Base-by-base conservation (phyloP, 2,329 filamentous ascomycete genomes). In the Xylaria sp. region DNA sequence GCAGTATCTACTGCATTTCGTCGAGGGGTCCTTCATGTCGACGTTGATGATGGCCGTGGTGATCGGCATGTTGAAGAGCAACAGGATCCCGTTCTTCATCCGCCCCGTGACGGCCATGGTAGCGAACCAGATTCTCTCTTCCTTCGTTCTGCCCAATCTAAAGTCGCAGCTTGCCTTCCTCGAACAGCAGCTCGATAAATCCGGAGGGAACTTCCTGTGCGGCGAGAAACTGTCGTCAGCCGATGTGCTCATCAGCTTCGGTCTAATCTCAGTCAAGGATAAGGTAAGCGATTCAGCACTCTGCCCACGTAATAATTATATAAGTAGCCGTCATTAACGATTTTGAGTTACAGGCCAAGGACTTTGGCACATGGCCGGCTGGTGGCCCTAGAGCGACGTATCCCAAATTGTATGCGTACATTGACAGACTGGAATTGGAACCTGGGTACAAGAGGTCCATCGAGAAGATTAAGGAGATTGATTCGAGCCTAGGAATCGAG, bases 1-100 rank as follows among this genome's bases (percentile, higher is more conserved):
- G 77, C 83, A 85, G 76, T 92, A 93, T 77, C 89, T 88, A 72
- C 88, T 97, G 85, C 92, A 97, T 78, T 98, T 94, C 79, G 85
- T 88, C 4, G 95, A 98, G 81, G 95, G 94, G 11, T 93, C 88
- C 69, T 81, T 98, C 69, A 96, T 77, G 76, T 64, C 74, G 24
- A 69, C 72, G 54, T 60, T 78, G 42, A 62, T 67, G 55, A 67
- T 68, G 17, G 60, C 61, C 9, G 64, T 77, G 71, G 67, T 78
- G 11, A 27, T 78, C 5, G 66, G 71, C 9, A 60, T 60, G 56
- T 79, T 88, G 70, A 84, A 83, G 68, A 81, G 82, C 1, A 75
- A 79, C 0, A 75, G 76, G 27, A 78, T 88, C 1, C 86, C 86
- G 17, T 88, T 87, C 77, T 81, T 86, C 73, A 78, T 88, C 70